Percentiles rank a stretch among this genome's conserved stretches.
Conservation (phyloP, 140 eudicot genomes). For the Flaveria floridana region DNA sequence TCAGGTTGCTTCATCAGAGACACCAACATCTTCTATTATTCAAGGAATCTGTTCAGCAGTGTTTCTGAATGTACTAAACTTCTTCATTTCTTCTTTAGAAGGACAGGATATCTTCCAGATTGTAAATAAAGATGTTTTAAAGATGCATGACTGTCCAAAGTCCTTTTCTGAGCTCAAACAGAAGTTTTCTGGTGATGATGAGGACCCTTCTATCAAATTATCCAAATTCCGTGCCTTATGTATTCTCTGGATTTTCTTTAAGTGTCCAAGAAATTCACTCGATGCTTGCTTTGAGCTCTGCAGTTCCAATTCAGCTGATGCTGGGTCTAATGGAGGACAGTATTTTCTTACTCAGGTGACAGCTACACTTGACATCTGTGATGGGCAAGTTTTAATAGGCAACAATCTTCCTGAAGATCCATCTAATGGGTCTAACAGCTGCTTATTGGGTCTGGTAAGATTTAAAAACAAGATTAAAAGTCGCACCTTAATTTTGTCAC, state of each 20-base stretch:
- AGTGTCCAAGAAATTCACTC: constrained; percentile 65
- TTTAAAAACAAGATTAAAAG: neutral
- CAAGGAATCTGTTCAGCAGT: constrained; percentile 76
- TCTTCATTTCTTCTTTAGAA: constrained; percentile 64
- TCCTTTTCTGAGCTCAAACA: constrained; percentile 46
- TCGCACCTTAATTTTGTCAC: neutral
- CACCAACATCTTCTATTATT: constrained; percentile 66
- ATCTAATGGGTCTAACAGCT: constrained; percentile 40
- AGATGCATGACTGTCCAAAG: constrained; percentile 45
- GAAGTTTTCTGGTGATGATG: constrained; percentile 49
- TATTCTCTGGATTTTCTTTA: constrained; percentile 60
- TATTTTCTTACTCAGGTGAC: constrained; percentile 73
- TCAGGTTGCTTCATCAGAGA: constrained; percentile 62
- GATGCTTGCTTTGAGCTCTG: constrained; percentile 80
- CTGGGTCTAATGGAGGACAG: constrained; percentile 44
- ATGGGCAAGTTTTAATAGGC: constrained; percentile 35
- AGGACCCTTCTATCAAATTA: constrained; percentile 42
- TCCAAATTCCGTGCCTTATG: constrained; percentile 57
- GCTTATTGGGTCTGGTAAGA: constrained; percentile 80
- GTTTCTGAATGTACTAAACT: constrained; percentile 55
- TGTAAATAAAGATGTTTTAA: constrained; percentile 50
- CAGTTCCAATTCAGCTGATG: constrained; percentile 48
- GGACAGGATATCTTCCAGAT: constrained; percentile 66
- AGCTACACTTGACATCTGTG: constrained; percentile 36
- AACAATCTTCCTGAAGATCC: constrained; percentile 32